Conservation (phyloP, 116 monocot genomes). For the Dioscorea cayenensis region DNA sequence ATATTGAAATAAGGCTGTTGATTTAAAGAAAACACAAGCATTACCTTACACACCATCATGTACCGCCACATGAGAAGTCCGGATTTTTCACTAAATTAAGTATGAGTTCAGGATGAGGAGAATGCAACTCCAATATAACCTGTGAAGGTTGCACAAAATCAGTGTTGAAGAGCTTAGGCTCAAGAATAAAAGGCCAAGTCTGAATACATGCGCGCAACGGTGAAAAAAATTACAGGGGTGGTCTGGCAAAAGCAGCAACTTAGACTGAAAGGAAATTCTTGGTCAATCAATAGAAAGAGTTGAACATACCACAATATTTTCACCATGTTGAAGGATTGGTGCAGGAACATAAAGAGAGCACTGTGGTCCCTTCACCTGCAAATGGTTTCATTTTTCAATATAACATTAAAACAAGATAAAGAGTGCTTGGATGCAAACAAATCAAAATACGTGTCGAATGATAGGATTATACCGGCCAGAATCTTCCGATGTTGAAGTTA, state of each 20-base stretch:
- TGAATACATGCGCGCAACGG: too few relatives aligned
- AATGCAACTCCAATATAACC: slow-evolving; percentile 65
- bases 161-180: too few relatives aligned
- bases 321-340: slow-evolving; percentile 75
- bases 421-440: background rate
- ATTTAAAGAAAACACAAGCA: too few relatives aligned
- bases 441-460: background rate
- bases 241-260: too few relatives aligned
- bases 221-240: too few relatives aligned
- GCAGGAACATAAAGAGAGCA: slow-evolving; percentile 95
- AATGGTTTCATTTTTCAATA: background rate
- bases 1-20: too few relatives aligned
- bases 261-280: too few relatives aligned
- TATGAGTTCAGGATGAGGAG: slow-evolving; percentile 38
- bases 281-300: too few relatives aligned
- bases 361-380: slow-evolving; percentile 76
- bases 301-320: slow-evolving; percentile 69
- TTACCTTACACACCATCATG: too few relatives aligned
- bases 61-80: slow-evolving; percentile 52
- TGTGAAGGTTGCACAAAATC: background rate
- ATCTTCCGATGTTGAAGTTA: slow-evolving; percentile 94
- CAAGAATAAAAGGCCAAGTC: too few relatives aligned
- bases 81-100: slow-evolving; percentile 51
- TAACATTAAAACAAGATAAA: slow-evolving; percentile 1
- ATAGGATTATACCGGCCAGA: slow-evolving; percentile 68